Evolutionary conservation across 768 basidiomycete species (phyloP).

Genomic region (Dioszegia hungarica): DNA sequence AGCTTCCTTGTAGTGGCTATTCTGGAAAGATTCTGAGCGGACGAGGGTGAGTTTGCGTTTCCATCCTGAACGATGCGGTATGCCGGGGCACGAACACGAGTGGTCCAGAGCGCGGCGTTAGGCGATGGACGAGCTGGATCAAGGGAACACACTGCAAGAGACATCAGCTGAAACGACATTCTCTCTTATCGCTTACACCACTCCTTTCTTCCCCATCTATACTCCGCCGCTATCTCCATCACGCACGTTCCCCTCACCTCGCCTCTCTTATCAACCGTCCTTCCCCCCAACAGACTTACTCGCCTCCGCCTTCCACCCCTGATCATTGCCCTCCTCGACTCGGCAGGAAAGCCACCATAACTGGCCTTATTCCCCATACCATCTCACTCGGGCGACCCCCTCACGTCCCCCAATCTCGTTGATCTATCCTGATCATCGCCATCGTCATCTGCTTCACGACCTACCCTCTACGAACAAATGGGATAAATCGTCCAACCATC

Average conservation of each 20-base stretch:
- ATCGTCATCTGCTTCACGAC: too few species aligned
- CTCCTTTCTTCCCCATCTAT: constrained; percentile 4
- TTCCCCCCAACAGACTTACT: constrained; percentile 22
- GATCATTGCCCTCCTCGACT: constrained; percentile 42
- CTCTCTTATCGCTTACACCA: not conserved
- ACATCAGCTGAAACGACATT: not conserved
- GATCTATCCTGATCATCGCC: constrained; percentile 4
- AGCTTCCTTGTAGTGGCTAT: constrained; percentile 44
- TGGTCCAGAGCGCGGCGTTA: too few species aligned
- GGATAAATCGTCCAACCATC: constrained; percentile 10
- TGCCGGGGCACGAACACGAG: too few species aligned
- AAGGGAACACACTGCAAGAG: not conserved
- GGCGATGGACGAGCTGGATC: too few species aligned
- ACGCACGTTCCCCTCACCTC: not conserved
- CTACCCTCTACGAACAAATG: not conserved
- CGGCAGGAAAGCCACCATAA: constrained; percentile 49
- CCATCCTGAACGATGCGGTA: too few species aligned
- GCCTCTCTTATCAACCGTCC: too few species aligned
- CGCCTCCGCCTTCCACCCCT: constrained; percentile 39
- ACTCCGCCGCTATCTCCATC: not conserved
- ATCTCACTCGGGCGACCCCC: not conserved
- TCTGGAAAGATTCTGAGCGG: constrained; percentile 21
- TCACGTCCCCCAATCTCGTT: not conserved
- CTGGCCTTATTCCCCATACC: constrained; percentile 23
- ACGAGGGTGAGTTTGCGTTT: constrained; percentile 26